phyloP scores from a whole-genome alignment of 2,329 filamentous ascomycete species.

The Colletotrichum sp. region DNA sequence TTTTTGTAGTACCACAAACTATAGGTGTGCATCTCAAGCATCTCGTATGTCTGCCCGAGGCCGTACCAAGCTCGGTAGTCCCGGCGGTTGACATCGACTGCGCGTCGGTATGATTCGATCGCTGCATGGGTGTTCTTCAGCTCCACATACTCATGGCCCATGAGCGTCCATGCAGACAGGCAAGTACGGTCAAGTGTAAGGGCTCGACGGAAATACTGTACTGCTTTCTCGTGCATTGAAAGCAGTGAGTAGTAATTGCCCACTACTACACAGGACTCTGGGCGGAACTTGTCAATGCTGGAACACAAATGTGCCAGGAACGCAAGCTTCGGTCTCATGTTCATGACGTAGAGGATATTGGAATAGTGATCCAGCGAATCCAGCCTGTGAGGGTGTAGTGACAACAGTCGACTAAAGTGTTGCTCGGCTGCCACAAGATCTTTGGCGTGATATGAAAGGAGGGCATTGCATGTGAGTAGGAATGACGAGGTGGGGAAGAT shows the following conservation, averaged over 20 bases:
- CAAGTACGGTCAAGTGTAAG: slow-evolving; percentile 89
- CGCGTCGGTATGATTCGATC: slow-evolving; percentile 94
- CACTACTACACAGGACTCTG: slow-evolving; percentile 95
- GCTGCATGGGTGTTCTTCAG: slow-evolving; percentile 98
- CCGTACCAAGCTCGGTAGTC: slow-evolving; percentile 99
- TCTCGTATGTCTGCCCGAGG: slow-evolving; percentile 94
- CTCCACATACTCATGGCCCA: slow-evolving; percentile 99
- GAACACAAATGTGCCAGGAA: slow-evolving; percentile 92
- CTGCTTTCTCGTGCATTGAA: slow-evolving; percentile 95
- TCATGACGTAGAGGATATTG: slow-evolving; percentile 95
- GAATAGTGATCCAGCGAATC: slow-evolving; percentile 96
- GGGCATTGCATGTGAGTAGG: slow-evolving; percentile 85
- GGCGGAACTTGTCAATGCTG: slow-evolving; percentile 91
- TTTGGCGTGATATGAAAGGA: slow-evolving; percentile 90
- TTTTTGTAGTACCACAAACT: slow-evolving; percentile 98
- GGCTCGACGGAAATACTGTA: slow-evolving; percentile 95
- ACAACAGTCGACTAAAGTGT: slow-evolving; percentile 79
- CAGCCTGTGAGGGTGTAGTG: slow-evolving; percentile 75
- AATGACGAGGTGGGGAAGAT: slow-evolving; percentile 92
- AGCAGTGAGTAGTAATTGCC: slow-evolving; percentile 97
- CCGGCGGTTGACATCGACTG: slow-evolving; percentile 93
- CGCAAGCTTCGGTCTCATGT: slow-evolving; percentile 84
- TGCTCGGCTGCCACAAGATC: slow-evolving; percentile 72
- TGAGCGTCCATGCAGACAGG: slow-evolving; percentile 94
- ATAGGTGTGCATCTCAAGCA: slow-evolving; percentile 97